phyloP scores from a whole-genome alignment of 2,329 filamentous ascomycete genomes.

The Immersiporthe knoxdaviesiana region DNA sequence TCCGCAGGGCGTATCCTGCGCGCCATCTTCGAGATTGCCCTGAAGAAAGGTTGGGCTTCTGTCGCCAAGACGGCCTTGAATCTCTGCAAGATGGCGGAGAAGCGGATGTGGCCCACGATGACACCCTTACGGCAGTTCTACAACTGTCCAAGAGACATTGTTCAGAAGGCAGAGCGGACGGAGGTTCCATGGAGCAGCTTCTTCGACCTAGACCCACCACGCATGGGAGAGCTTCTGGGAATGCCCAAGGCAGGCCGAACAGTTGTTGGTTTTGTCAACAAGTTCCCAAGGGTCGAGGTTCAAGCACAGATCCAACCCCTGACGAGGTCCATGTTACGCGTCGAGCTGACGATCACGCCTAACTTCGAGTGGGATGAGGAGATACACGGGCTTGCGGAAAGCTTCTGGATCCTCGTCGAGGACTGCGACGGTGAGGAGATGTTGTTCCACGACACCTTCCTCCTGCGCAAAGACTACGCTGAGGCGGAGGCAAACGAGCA shows the following conservation, averaged over 20 bases:
- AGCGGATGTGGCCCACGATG: conserved; percentile 99
- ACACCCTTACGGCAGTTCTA: conserved; percentile 91
- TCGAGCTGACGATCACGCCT: conserved; percentile 88
- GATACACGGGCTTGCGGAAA: conserved; percentile 85
- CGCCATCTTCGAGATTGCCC: conserved; percentile 94
- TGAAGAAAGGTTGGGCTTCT: conserved; percentile 94
- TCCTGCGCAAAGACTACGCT: conserved; percentile 88
- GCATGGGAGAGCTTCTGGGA: conserved; percentile 92
- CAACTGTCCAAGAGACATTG: conserved; percentile 77
- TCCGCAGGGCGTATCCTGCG: conserved; percentile 94
- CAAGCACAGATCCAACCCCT: conserved; percentile 94
- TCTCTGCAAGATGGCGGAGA: conserved; percentile 98
- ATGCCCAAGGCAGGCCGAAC: conserved; percentile 85
- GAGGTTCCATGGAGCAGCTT: conserved; percentile 93
- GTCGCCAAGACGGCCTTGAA: conserved; percentile 92
- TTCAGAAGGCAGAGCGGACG: conserved; percentile 91
- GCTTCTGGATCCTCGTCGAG: conserved; percentile 96
- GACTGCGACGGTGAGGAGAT: conserved; percentile 98
- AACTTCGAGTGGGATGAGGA: conserved; percentile 96
- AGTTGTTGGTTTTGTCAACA: conserved; percentile 84
- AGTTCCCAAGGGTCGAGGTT: conserved; percentile 90
- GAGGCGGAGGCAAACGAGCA: conserved; percentile 87
- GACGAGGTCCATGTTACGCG: conserved; percentile 87
- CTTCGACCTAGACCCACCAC: conserved; percentile 93
- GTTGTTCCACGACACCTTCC: conserved; percentile 90